Evolutionary conservation across 257 asterid species (phyloP).

Genomic region (Catharanthus roseus): DNA sequence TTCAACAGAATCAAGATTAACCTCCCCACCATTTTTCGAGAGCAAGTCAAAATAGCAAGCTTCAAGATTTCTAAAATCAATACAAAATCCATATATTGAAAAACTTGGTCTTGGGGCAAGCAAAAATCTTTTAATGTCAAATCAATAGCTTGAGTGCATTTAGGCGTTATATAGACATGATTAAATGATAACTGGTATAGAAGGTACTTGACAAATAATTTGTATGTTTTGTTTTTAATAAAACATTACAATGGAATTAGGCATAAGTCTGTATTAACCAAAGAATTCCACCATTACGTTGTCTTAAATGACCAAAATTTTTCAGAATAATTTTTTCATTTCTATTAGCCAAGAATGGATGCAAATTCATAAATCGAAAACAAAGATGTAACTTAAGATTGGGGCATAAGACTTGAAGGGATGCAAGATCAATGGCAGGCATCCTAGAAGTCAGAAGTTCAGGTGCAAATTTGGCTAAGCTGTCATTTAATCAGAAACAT

Average conservation of each 20-base stretch:
- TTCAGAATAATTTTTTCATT: too few species aligned
- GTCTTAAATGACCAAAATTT: too few species aligned
- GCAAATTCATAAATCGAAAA: too few species aligned
- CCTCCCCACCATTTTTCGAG: conserved; percentile 64
- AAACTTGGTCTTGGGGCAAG: conserved; percentile 78
- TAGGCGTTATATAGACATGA: conserved; percentile 76
- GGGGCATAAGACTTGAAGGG: too few species aligned
- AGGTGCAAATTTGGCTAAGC: too few species aligned
- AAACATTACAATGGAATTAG: neutral
- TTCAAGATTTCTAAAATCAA: conserved; percentile 59
- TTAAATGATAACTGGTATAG: conserved; percentile 46
- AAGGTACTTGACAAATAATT: conserved; percentile 62
- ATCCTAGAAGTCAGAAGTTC: too few species aligned
- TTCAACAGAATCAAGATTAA: conserved; percentile 43
- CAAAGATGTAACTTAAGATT: too few species aligned
- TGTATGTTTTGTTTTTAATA: conserved; percentile 60
- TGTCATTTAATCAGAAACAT: too few species aligned
- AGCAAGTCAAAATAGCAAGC: conserved; percentile 57
- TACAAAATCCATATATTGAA: conserved; percentile 69
- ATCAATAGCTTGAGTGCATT: conserved; percentile 91
- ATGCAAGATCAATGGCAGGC: too few species aligned
- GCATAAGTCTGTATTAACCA: neutral
- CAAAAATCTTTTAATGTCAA: conserved; percentile 47
- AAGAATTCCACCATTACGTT: neutral
- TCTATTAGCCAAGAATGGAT: too few species aligned